Base-by-base conservation (phyloP, 768 basidiomycete genomes). In the Strobilomyces dryophilus region DNA sequence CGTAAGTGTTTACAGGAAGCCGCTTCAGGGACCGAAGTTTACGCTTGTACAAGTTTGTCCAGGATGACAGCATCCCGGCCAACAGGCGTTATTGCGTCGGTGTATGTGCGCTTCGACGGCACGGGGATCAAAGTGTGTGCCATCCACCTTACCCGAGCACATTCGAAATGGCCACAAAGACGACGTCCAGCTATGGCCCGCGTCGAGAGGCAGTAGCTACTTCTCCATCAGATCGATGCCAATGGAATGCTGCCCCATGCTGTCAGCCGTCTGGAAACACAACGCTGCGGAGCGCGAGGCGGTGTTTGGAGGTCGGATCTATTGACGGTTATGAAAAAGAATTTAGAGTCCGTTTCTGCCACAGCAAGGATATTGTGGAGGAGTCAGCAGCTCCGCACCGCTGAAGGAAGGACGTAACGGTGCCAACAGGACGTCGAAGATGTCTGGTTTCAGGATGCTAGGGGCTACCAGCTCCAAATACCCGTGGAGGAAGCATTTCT, bases 21-120 rank as follows among this genome's bases (percentile, higher is more conserved):
- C 24, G 4, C 40, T 47, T 64, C 69, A 64, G 66, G 66, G 61
- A 53, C 51, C 53, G 44, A 49, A 39, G 53, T 51, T 55, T 52
- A 49, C 49, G 49, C 63, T 59, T 47, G 60, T 47, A 54, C 58
- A 40, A 12, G 47, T 61, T 67, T 60, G 47, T 47, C 45, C 6
- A 40, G 40, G 44, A 53, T 66, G 56, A 61, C 67, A 68, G 62
- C 66, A 68, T 68, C 59, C 66, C 64, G 66, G 42, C 35, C 21
- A 54, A 56, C 29, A 45, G 50, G 47, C 51, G 36, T 49, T 40
- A 53, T 54, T 47, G 41, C 24, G 48, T 47, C 49, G 46, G 58
- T 48, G 47, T 49, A 54, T 60, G 46, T 45, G 60, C 35, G 55
- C 60, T 62, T 58, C 65, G 41, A 52, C 42, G 40, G 11, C 47